These are phyloP conservation scores for Pseudogymnoascus sp. DNA, from an alignment of 2,329 filamentous ascomycete species.

Conservation along the genomic window DNA sequence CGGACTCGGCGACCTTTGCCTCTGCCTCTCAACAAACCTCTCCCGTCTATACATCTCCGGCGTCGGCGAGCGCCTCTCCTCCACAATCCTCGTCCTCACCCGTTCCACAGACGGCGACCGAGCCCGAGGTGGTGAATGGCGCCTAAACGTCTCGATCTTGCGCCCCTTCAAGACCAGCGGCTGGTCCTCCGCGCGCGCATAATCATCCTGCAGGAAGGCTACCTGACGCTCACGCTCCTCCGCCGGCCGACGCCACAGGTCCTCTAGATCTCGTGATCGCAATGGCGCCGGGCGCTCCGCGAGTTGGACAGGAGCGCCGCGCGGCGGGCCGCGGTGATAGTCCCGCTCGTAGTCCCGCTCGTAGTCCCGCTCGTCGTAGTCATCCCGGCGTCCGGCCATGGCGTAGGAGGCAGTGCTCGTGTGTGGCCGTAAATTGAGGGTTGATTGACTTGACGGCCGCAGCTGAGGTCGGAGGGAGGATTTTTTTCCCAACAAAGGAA, in stretches of 20 bases:
- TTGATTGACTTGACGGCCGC: neutral
- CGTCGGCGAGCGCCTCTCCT: neutral
- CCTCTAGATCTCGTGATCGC: constrained; percentile 1
- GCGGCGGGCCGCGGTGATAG: neutral
- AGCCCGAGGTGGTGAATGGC: neutral
- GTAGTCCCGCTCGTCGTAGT: neutral
- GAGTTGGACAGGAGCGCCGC: neutral
- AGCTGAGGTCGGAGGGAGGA: neutral
- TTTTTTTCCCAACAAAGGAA: neutral
- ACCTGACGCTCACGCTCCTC: neutral
- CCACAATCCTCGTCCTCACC: constrained; percentile 1
- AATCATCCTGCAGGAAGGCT: constrained; percentile 4
- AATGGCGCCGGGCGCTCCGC: neutral
- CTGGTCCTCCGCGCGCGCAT: constrained; percentile 4
- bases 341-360: constrained; percentile 1
- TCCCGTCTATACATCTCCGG: neutral
- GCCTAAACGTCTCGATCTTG: constrained; percentile 5
- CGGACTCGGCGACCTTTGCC: constrained; percentile 8
- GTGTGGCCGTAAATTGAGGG: neutral
- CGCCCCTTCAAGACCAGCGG: constrained; percentile 8
- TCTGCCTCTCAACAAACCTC: neutral
- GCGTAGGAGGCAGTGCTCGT: neutral
- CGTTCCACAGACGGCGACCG: neutral
- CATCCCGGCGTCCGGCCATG: neutral
- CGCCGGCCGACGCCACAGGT: neutral